Conservation (phyloP, 2,329 filamentous ascomycete genomes). For the Spiromastix sp. region DNA sequence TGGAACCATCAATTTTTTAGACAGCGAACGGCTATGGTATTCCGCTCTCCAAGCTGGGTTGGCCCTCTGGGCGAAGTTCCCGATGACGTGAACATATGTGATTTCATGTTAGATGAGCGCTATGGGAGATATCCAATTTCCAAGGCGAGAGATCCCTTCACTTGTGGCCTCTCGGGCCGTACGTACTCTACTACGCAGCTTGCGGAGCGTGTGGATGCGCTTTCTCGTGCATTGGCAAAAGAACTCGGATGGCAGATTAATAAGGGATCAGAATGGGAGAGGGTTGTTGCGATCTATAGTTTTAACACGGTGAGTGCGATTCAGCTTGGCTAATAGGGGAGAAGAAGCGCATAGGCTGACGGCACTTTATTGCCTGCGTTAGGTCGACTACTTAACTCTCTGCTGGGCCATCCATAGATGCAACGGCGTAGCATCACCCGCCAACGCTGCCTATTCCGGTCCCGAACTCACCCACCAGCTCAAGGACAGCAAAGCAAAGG, state of each 20-base stretch:
- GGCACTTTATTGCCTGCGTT: neutral
- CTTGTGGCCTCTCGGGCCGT: slow-evolving; percentile 63
- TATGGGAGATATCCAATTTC: slow-evolving; percentile 56
- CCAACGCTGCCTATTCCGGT: slow-evolving; percentile 63
- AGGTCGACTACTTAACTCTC: slow-evolving; percentile 66
- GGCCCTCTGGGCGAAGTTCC: slow-evolving; percentile 47
- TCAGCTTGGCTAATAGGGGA: no score
- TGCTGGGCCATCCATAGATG: slow-evolving; percentile 65
- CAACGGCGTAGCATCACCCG: slow-evolving; percentile 63
- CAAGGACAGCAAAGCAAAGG: slow-evolving; percentile 56
- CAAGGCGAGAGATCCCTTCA: slow-evolving; percentile 60
- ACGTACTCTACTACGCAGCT: slow-evolving; percentile 55
- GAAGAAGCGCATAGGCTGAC: no score
- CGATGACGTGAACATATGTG: slow-evolving; percentile 61
- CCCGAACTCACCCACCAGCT: slow-evolving; percentile 63
- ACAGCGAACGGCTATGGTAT: slow-evolving; percentile 31
- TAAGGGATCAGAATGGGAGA: slow-evolving; percentile 67
- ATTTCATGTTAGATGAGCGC: slow-evolving; percentile 66
- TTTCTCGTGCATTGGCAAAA: slow-evolving; percentile 59
- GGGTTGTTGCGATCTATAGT: slow-evolving; percentile 67
- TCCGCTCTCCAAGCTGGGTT: slow-evolving; percentile 30
- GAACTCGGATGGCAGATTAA: slow-evolving; percentile 63
- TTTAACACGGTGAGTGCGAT: slow-evolving; percentile 66
- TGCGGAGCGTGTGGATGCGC: slow-evolving; percentile 52
- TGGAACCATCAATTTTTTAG: no score